Evolutionary conservation across 257 asterid genomes (phyloP), one percentile per base, ranked within the genome.

Genomic region (Fraxinus pennsylvanica): DNA sequence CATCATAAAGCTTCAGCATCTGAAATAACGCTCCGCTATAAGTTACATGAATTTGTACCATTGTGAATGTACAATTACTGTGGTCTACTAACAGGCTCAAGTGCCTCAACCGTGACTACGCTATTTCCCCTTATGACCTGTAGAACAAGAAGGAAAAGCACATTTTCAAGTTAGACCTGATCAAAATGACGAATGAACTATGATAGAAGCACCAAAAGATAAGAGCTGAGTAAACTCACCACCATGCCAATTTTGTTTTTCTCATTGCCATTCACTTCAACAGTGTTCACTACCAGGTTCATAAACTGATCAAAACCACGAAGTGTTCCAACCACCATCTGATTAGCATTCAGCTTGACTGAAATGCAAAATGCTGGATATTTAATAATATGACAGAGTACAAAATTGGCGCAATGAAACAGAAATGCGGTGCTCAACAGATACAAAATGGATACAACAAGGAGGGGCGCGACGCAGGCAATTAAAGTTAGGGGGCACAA

Each of bases 301-400:
- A 92, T 93, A 81, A 92, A 93, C 87, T 92, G 97, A 80, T 93
- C 98, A 36, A 93, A 93, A 17, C 98, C 98, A 39, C 98, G 98
- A 57, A 93, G 97, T 41, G 97, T 90, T 19, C 98, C 97, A 71
- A 88, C 79, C 61, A 93, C 97, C 89, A 87, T 84, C n/a, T 98
- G 95, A 65, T 94, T 94, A 69, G 97, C 97, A 78, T 92, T 92
- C 86, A 88, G 84, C 88, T 91, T 93, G 76, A 93, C 97, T 89
- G 91, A 65, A 21, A 35, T 17, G 12, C 74, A 67, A 15, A 19
- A 59, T 0, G 71, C 29, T 27, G 41, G 15, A 73, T 38, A 50
- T 50, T 30, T 2, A 25, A 22, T 21, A 9, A 65, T 6, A 67
- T 32, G 38, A 27, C 45, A 22, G 1, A 19, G 35, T 19, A 59